Evolutionary conservation across 345 rosid genomes (phyloP).

Genomic region (Triadica sebifera): DNA sequence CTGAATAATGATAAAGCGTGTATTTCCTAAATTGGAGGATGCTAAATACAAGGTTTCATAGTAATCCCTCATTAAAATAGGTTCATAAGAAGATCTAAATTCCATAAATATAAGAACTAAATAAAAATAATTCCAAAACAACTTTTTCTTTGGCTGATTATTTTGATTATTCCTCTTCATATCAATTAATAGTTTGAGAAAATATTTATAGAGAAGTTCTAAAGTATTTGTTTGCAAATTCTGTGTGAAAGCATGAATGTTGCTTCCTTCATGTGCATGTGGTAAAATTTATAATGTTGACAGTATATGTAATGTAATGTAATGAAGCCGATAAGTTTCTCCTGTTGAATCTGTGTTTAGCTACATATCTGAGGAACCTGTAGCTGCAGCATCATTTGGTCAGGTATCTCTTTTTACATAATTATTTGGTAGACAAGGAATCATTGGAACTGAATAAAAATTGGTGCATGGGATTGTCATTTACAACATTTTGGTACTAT

Average conservation of each 20-base stretch:
- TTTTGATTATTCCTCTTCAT: not conserved
- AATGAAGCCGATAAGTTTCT: constrained; percentile 13
- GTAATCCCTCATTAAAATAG: not conserved
- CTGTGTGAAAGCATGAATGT: not conserved
- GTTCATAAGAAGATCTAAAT: not conserved
- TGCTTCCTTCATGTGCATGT: not conserved
- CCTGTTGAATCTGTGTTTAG: constrained; percentile 65
- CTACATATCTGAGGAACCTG: constrained; percentile 74
- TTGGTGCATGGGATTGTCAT: not conserved
- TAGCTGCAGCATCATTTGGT: constrained; percentile 97
- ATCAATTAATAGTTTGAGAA: not conserved
- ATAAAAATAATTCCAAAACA: not conserved
- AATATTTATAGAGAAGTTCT: not conserved
- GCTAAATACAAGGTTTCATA: not conserved
- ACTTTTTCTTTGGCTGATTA: not conserved
- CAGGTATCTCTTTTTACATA: constrained; percentile 50
- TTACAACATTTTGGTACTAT: not conserved
- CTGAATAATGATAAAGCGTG: not conserved
- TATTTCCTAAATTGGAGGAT: not conserved
- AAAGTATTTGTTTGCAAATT: not conserved
- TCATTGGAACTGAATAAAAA: too few species aligned
- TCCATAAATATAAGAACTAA: not conserved
- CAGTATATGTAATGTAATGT: not conserved
- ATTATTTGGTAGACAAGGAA: not conserved
- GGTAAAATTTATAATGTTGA: not conserved